These are phyloP conservation scores for Volvox reticuliferus DNA, from an alignment of 139 green algal genomes.

Conservation along the genomic window DNA sequence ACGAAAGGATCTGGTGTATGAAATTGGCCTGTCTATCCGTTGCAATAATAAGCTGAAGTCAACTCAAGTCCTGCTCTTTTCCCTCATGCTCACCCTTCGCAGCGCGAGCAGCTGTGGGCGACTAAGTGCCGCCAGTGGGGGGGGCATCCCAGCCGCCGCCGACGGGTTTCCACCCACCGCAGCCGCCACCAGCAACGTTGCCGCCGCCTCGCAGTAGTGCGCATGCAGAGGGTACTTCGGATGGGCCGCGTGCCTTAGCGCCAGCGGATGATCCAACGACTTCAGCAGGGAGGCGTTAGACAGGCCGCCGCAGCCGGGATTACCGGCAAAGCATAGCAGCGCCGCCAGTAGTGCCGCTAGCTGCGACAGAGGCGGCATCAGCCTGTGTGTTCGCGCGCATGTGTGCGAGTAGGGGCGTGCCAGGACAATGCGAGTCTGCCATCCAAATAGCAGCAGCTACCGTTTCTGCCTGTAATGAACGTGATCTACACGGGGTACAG, in stretches of 20 bases:
- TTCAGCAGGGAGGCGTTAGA: neutral
- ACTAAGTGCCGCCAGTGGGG: neutral
- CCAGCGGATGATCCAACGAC: neutral
- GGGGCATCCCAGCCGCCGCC: neutral
- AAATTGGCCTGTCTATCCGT: too few species aligned
- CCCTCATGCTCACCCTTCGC: neutral
- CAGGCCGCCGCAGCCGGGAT: slow-evolving; percentile 19
- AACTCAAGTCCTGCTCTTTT: neutral
- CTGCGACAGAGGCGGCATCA: slow-evolving; percentile 20
- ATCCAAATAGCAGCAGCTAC: too few species aligned
- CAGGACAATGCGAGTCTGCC: neutral
- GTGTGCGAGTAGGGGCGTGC: neutral
- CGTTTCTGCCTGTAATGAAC: too few species aligned
- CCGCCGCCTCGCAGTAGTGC: slow-evolving; percentile 18
- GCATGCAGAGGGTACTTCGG: neutral
- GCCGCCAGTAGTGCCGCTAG: slow-evolving; percentile 7
- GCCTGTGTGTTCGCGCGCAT: neutral
- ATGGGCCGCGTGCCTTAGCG: neutral
- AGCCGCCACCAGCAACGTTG: neutral
- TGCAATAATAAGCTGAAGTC: too few species aligned
- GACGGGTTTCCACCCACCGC: neutral
- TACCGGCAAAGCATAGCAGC: neutral
- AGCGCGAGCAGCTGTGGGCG: neutral
- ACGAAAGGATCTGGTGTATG: too few species aligned
- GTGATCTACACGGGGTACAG: too few species aligned